Percentiles rank a stretch among this genome's conserved stretches.
These are phyloP conservation scores for Biscogniauxia sp. DNA, from an alignment of 2,329 filamentous ascomycete genomes.

Conservation along the genomic window DNA sequence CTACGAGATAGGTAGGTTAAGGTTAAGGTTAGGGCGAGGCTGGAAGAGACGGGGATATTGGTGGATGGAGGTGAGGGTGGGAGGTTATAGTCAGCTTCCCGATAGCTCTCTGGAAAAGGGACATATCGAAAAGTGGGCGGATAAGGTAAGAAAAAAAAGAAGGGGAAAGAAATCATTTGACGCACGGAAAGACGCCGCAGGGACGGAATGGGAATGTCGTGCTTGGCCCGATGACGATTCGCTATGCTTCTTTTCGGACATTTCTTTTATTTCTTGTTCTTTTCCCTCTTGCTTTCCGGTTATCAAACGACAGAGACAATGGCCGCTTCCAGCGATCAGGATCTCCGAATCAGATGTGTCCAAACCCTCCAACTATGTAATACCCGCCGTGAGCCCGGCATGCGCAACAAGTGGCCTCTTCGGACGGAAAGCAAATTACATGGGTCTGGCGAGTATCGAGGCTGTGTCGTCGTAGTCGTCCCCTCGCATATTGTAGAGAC, in stretches of 20 bases:
- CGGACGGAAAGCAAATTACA: neutral
- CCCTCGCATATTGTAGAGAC: constrained; percentile 9
- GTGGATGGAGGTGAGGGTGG: constrained; percentile 1
- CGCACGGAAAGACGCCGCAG: constrained; percentile 54
- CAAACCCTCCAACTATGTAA: neutral
- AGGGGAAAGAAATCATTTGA: constrained; percentile 17
- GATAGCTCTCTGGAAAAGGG: constrained; percentile 5
- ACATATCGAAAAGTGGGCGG: neutral
- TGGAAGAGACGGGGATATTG: neutral
- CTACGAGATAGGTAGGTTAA: too few species aligned
- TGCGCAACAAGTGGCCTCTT: neutral
- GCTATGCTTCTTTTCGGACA: constrained; percentile 46
- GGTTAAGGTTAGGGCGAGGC: neutral
- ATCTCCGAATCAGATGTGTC: neutral
- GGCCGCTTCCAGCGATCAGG: neutral
- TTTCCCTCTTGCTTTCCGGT: neutral
- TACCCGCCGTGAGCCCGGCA: too few species aligned
- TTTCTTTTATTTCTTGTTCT: constrained; percentile 24
- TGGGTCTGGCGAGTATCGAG: neutral
- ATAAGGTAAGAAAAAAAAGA: constrained; percentile 27
- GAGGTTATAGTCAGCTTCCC: constrained; percentile 1
- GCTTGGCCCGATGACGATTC: constrained; percentile 41
- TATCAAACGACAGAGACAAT: neutral
- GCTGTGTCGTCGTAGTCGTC: neutral
- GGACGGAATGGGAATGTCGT: constrained; percentile 43